Percentiles rank a stretch among this genome's conserved stretches.
Conservation (phyloP, 768 basidiomycete species). For the Tylopilus intermedius region DNA sequence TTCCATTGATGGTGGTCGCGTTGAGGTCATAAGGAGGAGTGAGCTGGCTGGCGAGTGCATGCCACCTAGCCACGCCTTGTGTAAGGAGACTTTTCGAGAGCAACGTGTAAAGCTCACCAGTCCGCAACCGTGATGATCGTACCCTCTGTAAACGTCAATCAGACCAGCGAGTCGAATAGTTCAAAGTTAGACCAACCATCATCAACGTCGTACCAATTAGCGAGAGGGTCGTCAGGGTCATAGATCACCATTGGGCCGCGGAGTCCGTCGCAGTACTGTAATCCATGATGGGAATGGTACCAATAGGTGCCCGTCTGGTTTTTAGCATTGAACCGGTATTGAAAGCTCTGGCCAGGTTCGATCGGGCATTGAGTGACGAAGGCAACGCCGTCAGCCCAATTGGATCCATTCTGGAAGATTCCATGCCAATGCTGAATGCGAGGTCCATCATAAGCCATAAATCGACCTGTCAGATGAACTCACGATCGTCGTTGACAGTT, state of each 20-base stretch:
- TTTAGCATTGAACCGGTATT: conserved; percentile 37
- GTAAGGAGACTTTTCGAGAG: neutral
- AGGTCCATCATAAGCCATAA: neutral
- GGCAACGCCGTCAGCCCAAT: conserved; percentile 37
- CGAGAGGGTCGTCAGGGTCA: conserved; percentile 42
- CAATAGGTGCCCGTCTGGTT: conserved; percentile 45
- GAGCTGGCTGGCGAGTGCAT: conserved; percentile 19
- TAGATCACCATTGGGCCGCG: conserved; percentile 42
- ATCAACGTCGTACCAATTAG: conserved; percentile 41
- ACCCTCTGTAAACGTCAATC: conserved; percentile 25
- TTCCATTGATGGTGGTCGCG: conserved; percentile 44
- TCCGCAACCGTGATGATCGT: conserved; percentile 43
- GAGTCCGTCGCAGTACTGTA: conserved; percentile 41
- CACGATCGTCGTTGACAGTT: conserved; percentile 33
- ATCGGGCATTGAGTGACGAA: conserved; percentile 47
- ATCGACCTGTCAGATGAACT: conserved; percentile 7
- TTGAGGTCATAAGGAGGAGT: conserved; percentile 27
- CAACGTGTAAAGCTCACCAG: conserved; percentile 31
- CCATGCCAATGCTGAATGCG: conserved; percentile 34
- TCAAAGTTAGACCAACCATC: conserved; percentile 31
- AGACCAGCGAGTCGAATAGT: neutral
- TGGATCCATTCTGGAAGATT: conserved; percentile 30
- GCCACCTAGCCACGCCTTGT: conserved; percentile 22
- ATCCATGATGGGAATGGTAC: conserved; percentile 41
- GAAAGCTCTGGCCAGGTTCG: conserved; percentile 33